These are phyloP conservation scores for Nakazawaea molendinolei DNA, from an alignment of 805 yeast species.

Conservation along the genomic window DNA sequence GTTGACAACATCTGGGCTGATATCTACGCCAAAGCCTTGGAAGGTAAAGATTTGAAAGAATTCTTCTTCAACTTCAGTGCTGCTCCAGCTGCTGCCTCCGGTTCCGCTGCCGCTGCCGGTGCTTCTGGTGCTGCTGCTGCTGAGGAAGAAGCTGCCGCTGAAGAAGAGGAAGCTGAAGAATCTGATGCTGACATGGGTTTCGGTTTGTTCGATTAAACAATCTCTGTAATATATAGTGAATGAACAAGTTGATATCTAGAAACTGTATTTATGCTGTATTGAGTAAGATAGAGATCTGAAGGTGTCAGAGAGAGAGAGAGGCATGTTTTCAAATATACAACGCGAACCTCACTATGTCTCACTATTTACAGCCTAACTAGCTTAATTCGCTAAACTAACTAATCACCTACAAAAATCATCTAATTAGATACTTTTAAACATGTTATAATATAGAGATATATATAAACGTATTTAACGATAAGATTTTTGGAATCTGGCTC, in stretches of 20 bases:
- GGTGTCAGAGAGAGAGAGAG: too few relatives aligned
- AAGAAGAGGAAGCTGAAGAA: constrained; percentile 55
- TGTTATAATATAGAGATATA: neutral
- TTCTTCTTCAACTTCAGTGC: constrained; percentile 53
- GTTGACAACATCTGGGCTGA: constrained; percentile 79
- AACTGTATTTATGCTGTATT: too few relatives aligned
- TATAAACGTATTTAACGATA: constrained; percentile 70
- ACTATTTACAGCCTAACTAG: too few relatives aligned
- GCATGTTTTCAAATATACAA: too few relatives aligned
- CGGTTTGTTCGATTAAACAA: constrained; percentile 82
- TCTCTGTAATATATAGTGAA: too few relatives aligned
- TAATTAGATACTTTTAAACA: neutral
- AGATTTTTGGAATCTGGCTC: constrained; percentile 99
- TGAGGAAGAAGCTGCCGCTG: constrained; percentile 53
- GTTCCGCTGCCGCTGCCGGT: constrained; percentile 41
- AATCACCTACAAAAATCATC: neutral
- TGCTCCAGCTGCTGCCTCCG: constrained; percentile 44
- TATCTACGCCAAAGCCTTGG: constrained; percentile 76
- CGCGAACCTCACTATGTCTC: too few relatives aligned
- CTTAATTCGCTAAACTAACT: too few relatives aligned
- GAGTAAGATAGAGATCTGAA: too few relatives aligned
- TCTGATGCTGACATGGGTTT: constrained; percentile 85
- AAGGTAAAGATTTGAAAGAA: constrained; percentile 68
- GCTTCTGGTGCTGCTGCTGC: constrained; percentile 41
- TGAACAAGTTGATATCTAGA: too few relatives aligned